A percentile compares a stretch with the other conserved stretches of the same genome.
These are phyloP conservation scores for Dictyostelium discoideum DNA, from an alignment of 78 protist genomes.

Conservation along the genomic window dicty_2.7 NC_007088.5:2217501-2218000, in stretches of 20 bases:
- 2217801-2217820: neutral
- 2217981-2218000: neutral
- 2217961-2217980: neutral
- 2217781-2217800: neutral
- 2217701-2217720: conserved; percentile 85
- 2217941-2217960: neutral
- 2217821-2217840: conserved; percentile 60
- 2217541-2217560: conserved; percentile 96
- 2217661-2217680: conserved; percentile 71
- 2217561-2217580: conserved; percentile 96
- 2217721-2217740: neutral
- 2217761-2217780: neutral
- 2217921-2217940: conserved; percentile 39
- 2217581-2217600: conserved; percentile 91
- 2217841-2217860: conserved; percentile 91
- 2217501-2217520: conserved; percentile 99
- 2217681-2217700: conserved; percentile 67
- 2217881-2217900: conserved; percentile 92
- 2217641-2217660: conserved; percentile 89
- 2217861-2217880: conserved; percentile 94
- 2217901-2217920: conserved; percentile 68
- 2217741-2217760: neutral
- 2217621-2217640: conserved; percentile 87
- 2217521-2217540: conserved; percentile 94
- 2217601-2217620: conserved; percentile 94